Conservation (phyloP, 2,329 filamentous ascomycete species). For the Rhytidhysteron rufulum region DNA sequence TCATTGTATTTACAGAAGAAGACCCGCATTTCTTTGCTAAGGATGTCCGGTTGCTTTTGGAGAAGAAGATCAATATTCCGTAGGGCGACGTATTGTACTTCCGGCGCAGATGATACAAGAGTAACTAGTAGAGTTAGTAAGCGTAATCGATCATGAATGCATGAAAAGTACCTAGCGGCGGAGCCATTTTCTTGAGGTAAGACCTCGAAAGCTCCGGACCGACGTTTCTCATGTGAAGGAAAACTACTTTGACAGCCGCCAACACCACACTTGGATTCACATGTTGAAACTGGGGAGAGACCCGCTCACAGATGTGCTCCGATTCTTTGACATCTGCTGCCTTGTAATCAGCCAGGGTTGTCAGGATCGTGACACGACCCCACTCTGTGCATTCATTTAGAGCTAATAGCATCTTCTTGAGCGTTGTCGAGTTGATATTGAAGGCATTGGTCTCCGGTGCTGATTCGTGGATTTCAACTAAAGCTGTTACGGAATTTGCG, state of each 20-base stretch:
- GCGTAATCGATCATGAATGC: slow-evolving; percentile 13
- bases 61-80: slow-evolving; percentile 94
- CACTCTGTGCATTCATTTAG: slow-evolving; percentile 98
- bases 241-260: slow-evolving; percentile 96
- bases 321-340: slow-evolving; percentile 88
- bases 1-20: slow-evolving; percentile 99
- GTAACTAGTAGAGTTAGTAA: slow-evolving; percentile 62
- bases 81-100: slow-evolving; percentile 96
- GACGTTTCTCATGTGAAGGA: slow-evolving; percentile 88
- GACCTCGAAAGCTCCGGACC: slow-evolving; percentile 73
- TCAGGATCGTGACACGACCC: slow-evolving; percentile 91
- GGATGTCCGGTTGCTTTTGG: slow-evolving; percentile 92
- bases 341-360: slow-evolving; percentile 83
- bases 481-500: slow-evolving; percentile 90
- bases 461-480: slow-evolving; percentile 86
- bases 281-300: slow-evolving; percentile 95
- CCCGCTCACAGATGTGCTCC: slow-evolving; percentile 96
- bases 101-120: slow-evolving; percentile 87
- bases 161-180: slow-evolving; percentile 69
- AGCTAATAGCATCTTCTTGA: slow-evolving; percentile 96
- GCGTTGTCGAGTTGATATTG: slow-evolving; percentile 71
- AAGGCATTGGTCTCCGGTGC: slow-evolving; percentile 88
- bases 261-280: slow-evolving; percentile 96
- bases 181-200: slow-evolving; percentile 98
- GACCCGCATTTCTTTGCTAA: slow-evolving; percentile 94